phyloP scores from a whole-genome alignment of 2,329 filamentous ascomycete species.

The Blastomyces gilchristii region DNA sequence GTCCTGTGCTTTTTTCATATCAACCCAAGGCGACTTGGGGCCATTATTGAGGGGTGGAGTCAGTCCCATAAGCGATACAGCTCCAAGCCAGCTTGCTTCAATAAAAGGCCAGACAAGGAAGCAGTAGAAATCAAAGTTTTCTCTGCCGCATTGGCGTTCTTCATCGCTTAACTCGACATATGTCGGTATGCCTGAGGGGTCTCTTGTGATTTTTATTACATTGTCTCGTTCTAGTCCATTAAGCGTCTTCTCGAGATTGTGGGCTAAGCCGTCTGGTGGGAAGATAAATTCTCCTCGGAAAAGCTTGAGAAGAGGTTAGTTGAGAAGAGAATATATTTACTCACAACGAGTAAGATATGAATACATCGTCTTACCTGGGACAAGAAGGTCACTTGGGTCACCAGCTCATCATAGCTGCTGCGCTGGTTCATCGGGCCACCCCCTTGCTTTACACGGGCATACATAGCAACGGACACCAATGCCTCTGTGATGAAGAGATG shows the following conservation, averaged over 20 bases:
- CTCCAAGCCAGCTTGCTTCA: conserved; percentile 84
- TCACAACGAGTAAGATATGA: not conserved
- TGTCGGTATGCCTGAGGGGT: conserved; percentile 46
- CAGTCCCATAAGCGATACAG: conserved; percentile 76
- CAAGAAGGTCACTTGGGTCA: conserved; percentile 74
- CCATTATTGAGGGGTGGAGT: conserved; percentile 53
- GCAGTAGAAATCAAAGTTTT: conserved; percentile 98
- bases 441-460: conserved; percentile 79
- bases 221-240: conserved; percentile 65
- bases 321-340: not conserved
- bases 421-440: conserved; percentile 74
- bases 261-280: conserved; percentile 67
- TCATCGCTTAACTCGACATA: conserved; percentile 62
- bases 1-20: conserved; percentile 65
- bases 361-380: conserved; percentile 46
- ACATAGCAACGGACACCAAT: conserved; percentile 80
- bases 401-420: conserved; percentile 63
- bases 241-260: conserved; percentile 73
- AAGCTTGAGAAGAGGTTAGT: conserved; percentile 41
- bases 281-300: conserved; percentile 98
- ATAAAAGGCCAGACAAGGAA: conserved; percentile 98
- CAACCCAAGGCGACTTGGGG: conserved; percentile 65
- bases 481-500: conserved; percentile 94
- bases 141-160: conserved; percentile 68
- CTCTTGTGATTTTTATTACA: conserved; percentile 58